These are phyloP conservation scores for Annona cherimola DNA, from an alignment of 164 flowering plant species.

Conservation along the genomic window DNA sequence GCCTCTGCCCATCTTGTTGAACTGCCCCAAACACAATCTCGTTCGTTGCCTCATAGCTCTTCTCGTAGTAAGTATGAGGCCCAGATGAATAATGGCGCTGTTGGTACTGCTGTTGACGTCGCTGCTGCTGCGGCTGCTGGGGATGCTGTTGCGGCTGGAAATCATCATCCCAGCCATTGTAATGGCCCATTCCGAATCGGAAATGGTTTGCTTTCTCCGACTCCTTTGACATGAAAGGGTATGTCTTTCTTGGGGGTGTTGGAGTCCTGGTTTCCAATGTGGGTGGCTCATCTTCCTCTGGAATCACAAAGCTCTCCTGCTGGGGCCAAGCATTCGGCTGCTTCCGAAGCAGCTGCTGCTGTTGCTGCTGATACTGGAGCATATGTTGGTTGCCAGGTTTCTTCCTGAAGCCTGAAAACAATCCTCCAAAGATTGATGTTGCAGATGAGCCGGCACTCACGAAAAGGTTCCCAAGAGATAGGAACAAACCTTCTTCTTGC, in stretches of 20 bases:
- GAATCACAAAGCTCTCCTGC: slow-evolving; percentile 82
- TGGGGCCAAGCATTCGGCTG: slow-evolving; percentile 55
- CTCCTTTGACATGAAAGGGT: slow-evolving; percentile 80
- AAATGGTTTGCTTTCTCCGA: slow-evolving; percentile 64
- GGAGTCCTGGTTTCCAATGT: slow-evolving; percentile 67
- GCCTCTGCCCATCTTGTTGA: slow-evolving; percentile 43
- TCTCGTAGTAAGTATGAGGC: slow-evolving; percentile 67
- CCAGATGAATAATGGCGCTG: slow-evolving; percentile 35
- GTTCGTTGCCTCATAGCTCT: slow-evolving; percentile 50
- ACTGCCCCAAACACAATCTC: slow-evolving; percentile 89
- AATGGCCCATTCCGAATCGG: slow-evolving; percentile 48
- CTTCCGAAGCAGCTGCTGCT: slow-evolving; percentile 28
- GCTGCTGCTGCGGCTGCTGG: slow-evolving; percentile 3
- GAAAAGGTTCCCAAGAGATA: slow-evolving; percentile 55
- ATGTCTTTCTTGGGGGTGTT: slow-evolving; percentile 78
- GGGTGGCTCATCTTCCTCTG: slow-evolving; percentile 82
- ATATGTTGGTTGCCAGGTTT: slow-evolving; percentile 32
- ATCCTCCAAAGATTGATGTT: slow-evolving; percentile 52
- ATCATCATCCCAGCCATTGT: slow-evolving; percentile 54
- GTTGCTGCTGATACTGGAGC: slow-evolving; percentile 8
- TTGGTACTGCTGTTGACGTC: slow-evolving; percentile 20
- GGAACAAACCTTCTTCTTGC: slow-evolving; percentile 44
- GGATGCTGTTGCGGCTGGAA: slow-evolving; percentile 25
- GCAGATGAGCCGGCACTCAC: slow-evolving; percentile 37
- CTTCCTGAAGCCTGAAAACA: slow-evolving; percentile 53